phyloP scores from a whole-genome alignment of 495 filamentous ascomycete genomes.

The Rostrohypoxylon terebratum region DNA sequence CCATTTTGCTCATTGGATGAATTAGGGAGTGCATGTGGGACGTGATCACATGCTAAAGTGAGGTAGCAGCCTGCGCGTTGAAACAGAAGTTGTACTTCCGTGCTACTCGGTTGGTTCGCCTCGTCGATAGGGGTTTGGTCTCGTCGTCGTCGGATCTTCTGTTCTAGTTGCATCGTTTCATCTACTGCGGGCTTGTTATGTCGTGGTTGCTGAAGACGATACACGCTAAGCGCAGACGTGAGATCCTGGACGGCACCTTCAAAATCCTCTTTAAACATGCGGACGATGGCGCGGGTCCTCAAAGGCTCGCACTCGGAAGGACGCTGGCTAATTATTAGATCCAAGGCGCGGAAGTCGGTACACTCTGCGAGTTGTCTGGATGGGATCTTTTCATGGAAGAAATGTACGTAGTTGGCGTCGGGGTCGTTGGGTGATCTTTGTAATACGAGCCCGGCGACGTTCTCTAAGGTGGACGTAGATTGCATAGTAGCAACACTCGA shows the following conservation, averaged over 20 bases:
- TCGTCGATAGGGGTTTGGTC: constrained; percentile 70
- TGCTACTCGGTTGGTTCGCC: constrained; percentile 76
- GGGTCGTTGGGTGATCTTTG: constrained; percentile 70
- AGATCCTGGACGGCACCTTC: constrained; percentile 74
- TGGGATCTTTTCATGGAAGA: constrained; percentile 90
- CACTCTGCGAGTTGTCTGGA: constrained; percentile 78
- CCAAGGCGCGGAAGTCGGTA: constrained; percentile 71
- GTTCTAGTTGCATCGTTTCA: constrained; percentile 53
- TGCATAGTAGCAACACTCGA: constrained; percentile 87
- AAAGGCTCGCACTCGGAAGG: constrained; percentile 73
- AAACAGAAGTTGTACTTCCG: constrained; percentile 79
- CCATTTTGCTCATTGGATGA: constrained; percentile 20
- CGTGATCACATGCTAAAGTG: constrained; percentile 72
- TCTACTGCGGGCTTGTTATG: constrained; percentile 56
- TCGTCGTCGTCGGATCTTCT: constrained; percentile 54
- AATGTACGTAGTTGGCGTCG: constrained; percentile 85
- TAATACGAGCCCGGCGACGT: constrained; percentile 78
- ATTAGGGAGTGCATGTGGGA: constrained; percentile 64
- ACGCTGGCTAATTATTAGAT: constrained; percentile 72
- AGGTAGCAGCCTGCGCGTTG: constrained; percentile 81
- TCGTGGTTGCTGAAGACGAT: constrained; percentile 61
- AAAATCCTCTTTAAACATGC: constrained; percentile 80
- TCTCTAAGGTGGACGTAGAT: constrained; percentile 78
- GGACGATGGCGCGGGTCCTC: constrained; percentile 77
- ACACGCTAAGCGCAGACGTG: constrained; percentile 70